Evolutionary conservation across 179 eudicot genomes (phyloP), one percentile per base, ranked within the genome.

Genomic region (Silene coronaria): DNA sequence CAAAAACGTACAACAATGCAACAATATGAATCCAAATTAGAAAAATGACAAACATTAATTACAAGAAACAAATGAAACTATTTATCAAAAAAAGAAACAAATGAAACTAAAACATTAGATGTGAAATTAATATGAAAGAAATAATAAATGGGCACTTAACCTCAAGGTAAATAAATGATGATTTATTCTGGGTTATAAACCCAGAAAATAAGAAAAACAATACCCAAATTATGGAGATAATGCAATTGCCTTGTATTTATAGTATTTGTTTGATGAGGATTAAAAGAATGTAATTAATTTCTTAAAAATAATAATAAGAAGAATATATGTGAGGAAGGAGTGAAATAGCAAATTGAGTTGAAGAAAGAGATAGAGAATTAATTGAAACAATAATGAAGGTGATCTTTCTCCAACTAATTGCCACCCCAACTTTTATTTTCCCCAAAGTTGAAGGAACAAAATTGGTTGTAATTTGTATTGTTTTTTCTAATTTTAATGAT

Each of bases 401-500:
- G 22, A 65, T 5, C 45, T 65, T 32, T 30, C 69, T 65, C 22
- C 69, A 13, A 65, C 38, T 17, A 67, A 67, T 34, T 34, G 1
- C 14, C 71, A 36, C 71, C 71, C 53, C 14, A 67, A 36, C 53
- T 34, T 66, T 66, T 30, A 32, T 67, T 63, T 64, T 38, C 45
- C 36, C 69, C 10, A 30, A 30, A 17, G 9, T 28, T 64, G 17
- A 64, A 17, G 42, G 22, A 30, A 63, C 4, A 27, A 64, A 64
- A 5, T 28, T 28, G 22, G 69, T 27, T 64, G 19, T 11, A 27
- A 27, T 64, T 24, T 16, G 0, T 28, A 16, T 14, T 64, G 28
- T 64, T 64, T 64, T 64, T 64, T 64, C 69, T 64, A 64, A 27
- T 64, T 64, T 64, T 64, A 64, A 64, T 28, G 69, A 13, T 17